Base-by-base conservation (phyloP, 108 stramenopile species). In the Skeletonema marinoi region DNA sequence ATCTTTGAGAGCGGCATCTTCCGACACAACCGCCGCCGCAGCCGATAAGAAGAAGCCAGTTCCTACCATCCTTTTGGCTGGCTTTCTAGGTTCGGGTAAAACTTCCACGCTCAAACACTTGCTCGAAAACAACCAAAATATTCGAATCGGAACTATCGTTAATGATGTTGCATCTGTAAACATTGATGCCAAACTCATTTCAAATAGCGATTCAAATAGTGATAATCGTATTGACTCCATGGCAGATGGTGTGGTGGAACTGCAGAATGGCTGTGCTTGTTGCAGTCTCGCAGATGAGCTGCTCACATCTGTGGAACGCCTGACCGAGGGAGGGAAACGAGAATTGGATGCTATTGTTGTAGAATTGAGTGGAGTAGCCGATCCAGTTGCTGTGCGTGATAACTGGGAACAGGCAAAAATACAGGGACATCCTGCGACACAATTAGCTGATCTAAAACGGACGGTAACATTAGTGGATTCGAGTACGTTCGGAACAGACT, bases 151-250 rank as follows among this genome's bases (percentile, higher is more conserved):
- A 12, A 89, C 98, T 2, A 92, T 99, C 60, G 98, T 99, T 67
- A 99, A 99, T 59, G 99, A 99, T 70, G 96, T 99, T 44, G 96
- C 96, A 12, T 77, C 80, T 8, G 91, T 99, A 8, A 99, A 99
- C 82, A 98, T 99, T 64, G 99, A 99, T 73, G 96, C 98, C 77
- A 97, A 97, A 65, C 87, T 99, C 8, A 70, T 98, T 12, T 19
- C 71, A 69, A 75, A 77, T 30, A 75, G 41, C 6, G 73, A 76
- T 62, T 51, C 50, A 13, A 60, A 35, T 9, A 61, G 13, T 10
- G 50, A 59, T 9, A 46, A 46, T n/a, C 44, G 44, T 46, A 5
- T 46, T 1, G 48, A 42, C 13, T 32, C 58, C 16, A 25, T 48
- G 33, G 51, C 60, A 60, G 58, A 42, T 29, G 89, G 83, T 0